These are phyloP conservation scores for Collybiopsis confluens DNA, from an alignment of 768 basidiomycete genomes.

Conservation along the genomic window DNA sequence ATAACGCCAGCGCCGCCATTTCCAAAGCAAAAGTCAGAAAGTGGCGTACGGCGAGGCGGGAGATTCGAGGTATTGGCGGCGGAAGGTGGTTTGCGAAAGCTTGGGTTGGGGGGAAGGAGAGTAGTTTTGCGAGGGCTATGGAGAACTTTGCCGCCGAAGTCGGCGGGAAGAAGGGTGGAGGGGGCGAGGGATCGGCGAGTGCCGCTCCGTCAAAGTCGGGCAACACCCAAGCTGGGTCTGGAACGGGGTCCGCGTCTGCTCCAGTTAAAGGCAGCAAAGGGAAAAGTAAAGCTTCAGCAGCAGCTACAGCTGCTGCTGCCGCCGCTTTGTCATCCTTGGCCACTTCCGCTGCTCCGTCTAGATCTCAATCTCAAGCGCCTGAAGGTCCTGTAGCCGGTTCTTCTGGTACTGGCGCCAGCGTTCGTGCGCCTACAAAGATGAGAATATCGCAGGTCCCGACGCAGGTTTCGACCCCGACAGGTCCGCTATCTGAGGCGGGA, in stretches of 20 bases:
- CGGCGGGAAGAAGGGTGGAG: too few relatives aligned
- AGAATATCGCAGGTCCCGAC: slow-evolving; percentile 44
- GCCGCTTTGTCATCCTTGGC: slow-evolving; percentile 28
- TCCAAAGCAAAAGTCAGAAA: slow-evolving; percentile 65
- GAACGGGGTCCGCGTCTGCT: slow-evolving; percentile 40
- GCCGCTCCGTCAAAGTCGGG: slow-evolving; percentile 13
- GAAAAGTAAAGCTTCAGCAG: slow-evolving; percentile 32
- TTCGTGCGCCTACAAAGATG: slow-evolving; percentile 63
- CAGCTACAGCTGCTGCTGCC: slow-evolving; percentile 8
- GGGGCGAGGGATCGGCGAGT: too few relatives aligned
- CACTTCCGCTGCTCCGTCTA: slow-evolving; percentile 51
- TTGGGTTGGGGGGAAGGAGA: slow-evolving; percentile 87
- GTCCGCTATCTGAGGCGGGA: slow-evolving; percentile 47
- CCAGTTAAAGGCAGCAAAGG: slow-evolving; percentile 34
- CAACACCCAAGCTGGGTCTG: slow-evolving; percentile 31
- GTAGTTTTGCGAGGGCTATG: slow-evolving; percentile 46
- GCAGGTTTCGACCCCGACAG: slow-evolving; percentile 11
- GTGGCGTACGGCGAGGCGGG: slow-evolving; percentile 72
- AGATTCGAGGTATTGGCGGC: slow-evolving; percentile 78
- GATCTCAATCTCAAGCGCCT: slow-evolving; percentile 49
- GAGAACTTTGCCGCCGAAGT: slow-evolving; percentile 28
- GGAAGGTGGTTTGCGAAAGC: slow-evolving; percentile 75
- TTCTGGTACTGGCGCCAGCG: slow-evolving; percentile 18
- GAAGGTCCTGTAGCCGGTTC: slow-evolving; percentile 28
- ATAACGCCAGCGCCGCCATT: too few relatives aligned